Conservation (phyloP, 1,284 basidiomycete genomes). For the Cutaneotrichosporon arboriforme region DNA sequence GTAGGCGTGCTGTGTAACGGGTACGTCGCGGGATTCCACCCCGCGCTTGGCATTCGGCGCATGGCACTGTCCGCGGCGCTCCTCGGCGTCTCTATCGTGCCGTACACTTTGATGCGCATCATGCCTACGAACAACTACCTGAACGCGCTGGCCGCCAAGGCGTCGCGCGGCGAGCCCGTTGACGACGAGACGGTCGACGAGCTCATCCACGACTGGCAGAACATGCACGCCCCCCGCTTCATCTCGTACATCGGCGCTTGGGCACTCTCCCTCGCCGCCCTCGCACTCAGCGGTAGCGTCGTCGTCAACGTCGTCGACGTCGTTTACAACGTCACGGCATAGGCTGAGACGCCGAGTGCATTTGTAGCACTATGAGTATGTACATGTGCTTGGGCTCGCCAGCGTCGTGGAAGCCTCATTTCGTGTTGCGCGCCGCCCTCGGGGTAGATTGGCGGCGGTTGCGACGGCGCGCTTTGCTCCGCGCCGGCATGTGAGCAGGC, state of each 20-base stretch:
- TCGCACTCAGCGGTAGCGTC: conserved; percentile 4
- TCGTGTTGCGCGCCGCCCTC: background rate
- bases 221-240: conserved; percentile 18
- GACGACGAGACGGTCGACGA: conserved; percentile 12
- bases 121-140: conserved; percentile 22
- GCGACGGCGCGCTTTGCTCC: too few species aligned
- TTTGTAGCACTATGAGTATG: background rate
- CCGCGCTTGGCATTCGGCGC: conserved; percentile 10
- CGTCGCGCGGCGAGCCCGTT: background rate
- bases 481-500: too few species aligned
- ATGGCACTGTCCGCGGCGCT: conserved; percentile 21
- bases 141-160: conserved; percentile 1
- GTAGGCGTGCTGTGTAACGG: conserved; percentile 12
- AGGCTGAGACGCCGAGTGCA: background rate
- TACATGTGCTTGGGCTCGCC: background rate
- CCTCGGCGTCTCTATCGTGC: conserved; percentile 18
- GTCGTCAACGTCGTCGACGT: conserved; percentile 1
- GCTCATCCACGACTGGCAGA: conserved; percentile 22
- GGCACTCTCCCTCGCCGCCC: conserved; percentile 8
- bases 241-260: conserved; percentile 6
- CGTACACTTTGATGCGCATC: conserved; percentile 21
- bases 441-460: background rate
- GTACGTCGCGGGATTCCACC: conserved; percentile 18
- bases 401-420: background rate
- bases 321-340: conserved; percentile 1